Base-by-base conservation (phyloP, 2,329 filamentous ascomycete genomes). In the Geosmithia flava region DNA sequence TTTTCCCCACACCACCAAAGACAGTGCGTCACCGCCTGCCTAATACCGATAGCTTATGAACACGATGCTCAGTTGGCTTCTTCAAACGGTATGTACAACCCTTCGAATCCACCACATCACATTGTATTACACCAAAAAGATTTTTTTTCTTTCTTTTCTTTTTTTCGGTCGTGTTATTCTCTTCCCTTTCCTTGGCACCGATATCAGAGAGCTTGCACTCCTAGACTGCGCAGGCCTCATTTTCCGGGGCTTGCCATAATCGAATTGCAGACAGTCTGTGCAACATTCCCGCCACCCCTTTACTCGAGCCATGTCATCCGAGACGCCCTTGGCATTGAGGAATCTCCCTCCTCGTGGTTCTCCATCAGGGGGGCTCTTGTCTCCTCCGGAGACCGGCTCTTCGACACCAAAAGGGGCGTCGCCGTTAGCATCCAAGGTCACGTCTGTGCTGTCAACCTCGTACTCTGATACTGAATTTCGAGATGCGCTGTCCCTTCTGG, bases 391-490 rank as follows among this genome's bases (percentile, higher is more conserved):
- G 76, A 85, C 59, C 80, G 87, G 67, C 70, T 95, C 57, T 94
- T 94, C 75, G 87, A 85, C 62, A 86, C 94, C 57, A 91, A 76
- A 65, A 52, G 58, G 69, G 19, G 58, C 69, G 15, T 87, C 80
- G 63, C 84, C 88, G 7, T 70, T 97, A 30, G 82, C 87, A 7
- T 84, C 83, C 51, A 88, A 93, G 60, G 78, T 96, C 55, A 86
- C 87, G 20, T 83, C 79, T 52, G 85, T 97, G 41, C 77, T 97
- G 45, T 95, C 93, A 3, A 83, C 88, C 2, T 95, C 91, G 0
- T 96, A 95, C 66, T 85, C 89, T 7, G 93, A 97, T 65, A 75
- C 87, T 5, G 91, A 96, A 55, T 95, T 97, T 55, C 80, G 88
- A 54, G 87, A 95, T 69, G 83, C 89, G 15, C 69, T 98, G 29